Conservation (phyloP, 805 yeast species). For the Tetrapisispora nanseiensis region DNA sequence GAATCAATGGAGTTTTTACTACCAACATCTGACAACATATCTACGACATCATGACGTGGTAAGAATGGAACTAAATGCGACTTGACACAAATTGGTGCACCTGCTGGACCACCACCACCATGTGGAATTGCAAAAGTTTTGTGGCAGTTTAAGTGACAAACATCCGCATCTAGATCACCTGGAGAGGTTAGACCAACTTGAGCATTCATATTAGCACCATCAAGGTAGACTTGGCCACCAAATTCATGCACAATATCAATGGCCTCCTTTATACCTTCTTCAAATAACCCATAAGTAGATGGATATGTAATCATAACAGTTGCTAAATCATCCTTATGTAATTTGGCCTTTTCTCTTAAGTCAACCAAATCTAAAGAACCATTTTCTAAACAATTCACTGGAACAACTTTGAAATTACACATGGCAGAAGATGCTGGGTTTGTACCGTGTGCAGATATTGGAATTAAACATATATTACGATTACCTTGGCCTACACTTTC, state of each 20-base stretch:
- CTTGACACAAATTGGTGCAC: slow-evolving; percentile 93
- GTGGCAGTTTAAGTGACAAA: slow-evolving; percentile 92
- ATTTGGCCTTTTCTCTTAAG: slow-evolving; percentile 58
- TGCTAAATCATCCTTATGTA: slow-evolving; percentile 63
- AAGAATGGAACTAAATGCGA: slow-evolving; percentile 69
- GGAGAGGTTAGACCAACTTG: slow-evolving; percentile 97
- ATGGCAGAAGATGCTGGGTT: slow-evolving; percentile 98
- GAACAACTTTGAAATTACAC: slow-evolving; percentile 90
- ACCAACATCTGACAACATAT: slow-evolving; percentile 37
- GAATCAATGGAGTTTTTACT: slow-evolving; percentile 50
- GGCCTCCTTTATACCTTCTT: slow-evolving; percentile 79
- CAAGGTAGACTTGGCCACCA: slow-evolving; percentile 95
- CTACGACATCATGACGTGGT: slow-evolving; percentile 63
- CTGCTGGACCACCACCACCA: slow-evolving; percentile 99
- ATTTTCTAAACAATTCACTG: slow-evolving; percentile 75
- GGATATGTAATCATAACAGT: slow-evolving; percentile 97
- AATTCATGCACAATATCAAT: slow-evolving; percentile 72
- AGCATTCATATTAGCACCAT: slow-evolving; percentile 99
- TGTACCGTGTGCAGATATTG: slow-evolving; percentile 97
- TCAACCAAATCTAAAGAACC: slow-evolving; percentile 84
- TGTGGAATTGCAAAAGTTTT: slow-evolving; percentile 97
- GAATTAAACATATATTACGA: slow-evolving; percentile 85
- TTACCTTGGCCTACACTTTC: slow-evolving; percentile 57
- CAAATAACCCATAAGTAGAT: slow-evolving; percentile 92
- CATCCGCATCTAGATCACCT: slow-evolving; percentile 96